Percentiles rank a stretch among this genome's conserved stretches.
Conservation (phyloP, 2,329 filamentous ascomycete species). For the Leptographium flavum region DNA sequence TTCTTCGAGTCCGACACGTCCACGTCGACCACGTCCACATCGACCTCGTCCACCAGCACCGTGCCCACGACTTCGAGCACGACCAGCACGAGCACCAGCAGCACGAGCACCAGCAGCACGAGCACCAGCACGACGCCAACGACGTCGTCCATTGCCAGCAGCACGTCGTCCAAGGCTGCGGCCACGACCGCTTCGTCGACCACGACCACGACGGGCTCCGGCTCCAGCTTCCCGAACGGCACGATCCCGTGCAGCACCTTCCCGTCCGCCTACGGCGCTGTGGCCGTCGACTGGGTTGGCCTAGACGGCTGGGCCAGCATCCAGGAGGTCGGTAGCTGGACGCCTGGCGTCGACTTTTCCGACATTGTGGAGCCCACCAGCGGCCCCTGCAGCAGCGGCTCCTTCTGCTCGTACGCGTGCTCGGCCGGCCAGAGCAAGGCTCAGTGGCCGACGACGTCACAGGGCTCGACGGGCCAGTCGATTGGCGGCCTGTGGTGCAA, state of each 20-base stretch:
- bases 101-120: slow-evolving; percentile 44
- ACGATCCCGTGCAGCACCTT: slow-evolving; percentile 57
- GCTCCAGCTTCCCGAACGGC: slow-evolving; percentile 61
- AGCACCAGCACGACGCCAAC: slow-evolving; percentile 41
- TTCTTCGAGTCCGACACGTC: slow-evolving; percentile 35
- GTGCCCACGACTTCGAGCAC: slow-evolving; percentile 32
- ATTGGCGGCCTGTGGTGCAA: slow-evolving; percentile 81
- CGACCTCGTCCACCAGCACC: slow-evolving; percentile 13
- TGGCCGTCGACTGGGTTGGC: slow-evolving; percentile 53
- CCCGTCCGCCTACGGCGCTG: slow-evolving; percentile 67
- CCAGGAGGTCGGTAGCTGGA: slow-evolving; percentile 43
- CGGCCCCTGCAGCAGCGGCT: slow-evolving; percentile 45
- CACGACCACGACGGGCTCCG: slow-evolving; percentile 31
- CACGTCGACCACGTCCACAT: slow-evolving; percentile 52
- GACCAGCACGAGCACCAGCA: background rate
- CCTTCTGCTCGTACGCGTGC: slow-evolving; percentile 88
- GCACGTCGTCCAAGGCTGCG: background rate
- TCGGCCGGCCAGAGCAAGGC: slow-evolving; percentile 83
- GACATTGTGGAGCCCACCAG: slow-evolving; percentile 50
- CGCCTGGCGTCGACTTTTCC: slow-evolving; percentile 38
- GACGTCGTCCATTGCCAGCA: slow-evolving; percentile 20
- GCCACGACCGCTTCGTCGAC: background rate
- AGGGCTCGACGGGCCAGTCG: slow-evolving; percentile 71
- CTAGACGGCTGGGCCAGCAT: slow-evolving; percentile 69
- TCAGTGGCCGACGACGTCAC: slow-evolving; percentile 63